Evolutionary conservation across 257 asterid species (phyloP), one percentile per base, ranked within the genome.

Genomic region (Solanum arcanum): DNA sequence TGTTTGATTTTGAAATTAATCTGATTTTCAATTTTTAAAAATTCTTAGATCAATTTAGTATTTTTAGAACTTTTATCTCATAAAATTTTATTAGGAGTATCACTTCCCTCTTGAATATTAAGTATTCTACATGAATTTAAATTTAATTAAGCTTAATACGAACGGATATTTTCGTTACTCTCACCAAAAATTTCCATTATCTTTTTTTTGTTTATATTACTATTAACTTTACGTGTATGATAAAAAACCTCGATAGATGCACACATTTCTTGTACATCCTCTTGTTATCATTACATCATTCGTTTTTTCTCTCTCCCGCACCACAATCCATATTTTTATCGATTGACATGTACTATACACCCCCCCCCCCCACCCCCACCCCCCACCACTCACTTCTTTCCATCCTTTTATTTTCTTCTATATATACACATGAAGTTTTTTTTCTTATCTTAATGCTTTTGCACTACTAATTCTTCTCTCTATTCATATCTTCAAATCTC

Each of bases 221-320:
- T 60, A 23, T 62, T 56, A 21, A 15, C 86, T 90, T 70, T 90
- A 66, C 83, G 25, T 87, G 90, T 89, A 60, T 85, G 89, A 83
- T 86, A 27, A 27, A 56, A 56, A 7, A n/a, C n/a, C n/a, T 44
- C 8, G 37, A 23, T 76, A 77, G 20, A 39, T 56, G 52, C 87
- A 89, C 93, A 80, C 88, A 91, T 89, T 87, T 90, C 90, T 77
- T 85, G 84, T 89, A 89, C 89, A 89, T 11, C 23, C 69, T 18
- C 41, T 37, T 23, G 85, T 89, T 88, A 91, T 89, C 64, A 89
- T 88, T 88, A 88, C 88, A 13, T 13, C 21, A 42, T 84, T 78
- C 62, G 2, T 56, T 72, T 72, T 83, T 37, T 75, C 88, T 86
- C 82, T 46, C 27, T 77, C 82, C 8, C 70, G 33, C 85, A 62